Conservation (phyloP, 2,329 filamentous ascomycete genomes). For the Colletotrichum sp. region DNA sequence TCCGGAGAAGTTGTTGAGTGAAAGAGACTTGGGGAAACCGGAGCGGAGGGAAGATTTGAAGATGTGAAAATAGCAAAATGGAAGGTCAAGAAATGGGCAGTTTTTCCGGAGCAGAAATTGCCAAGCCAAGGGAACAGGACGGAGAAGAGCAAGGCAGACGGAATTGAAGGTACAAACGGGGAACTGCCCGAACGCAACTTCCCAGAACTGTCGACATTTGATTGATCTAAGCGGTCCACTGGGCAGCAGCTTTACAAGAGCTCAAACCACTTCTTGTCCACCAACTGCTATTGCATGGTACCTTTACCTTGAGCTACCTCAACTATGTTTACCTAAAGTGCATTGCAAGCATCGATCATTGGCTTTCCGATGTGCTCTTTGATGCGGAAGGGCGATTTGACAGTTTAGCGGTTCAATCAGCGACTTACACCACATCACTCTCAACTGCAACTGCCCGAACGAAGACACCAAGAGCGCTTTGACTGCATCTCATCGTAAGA, state of each 20-base stretch:
- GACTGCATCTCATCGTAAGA: neutral
- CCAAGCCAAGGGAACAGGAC: neutral
- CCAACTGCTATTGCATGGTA: neutral
- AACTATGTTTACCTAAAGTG: neutral
- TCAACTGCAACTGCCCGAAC: neutral
- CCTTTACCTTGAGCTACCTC: neutral
- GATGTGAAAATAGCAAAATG: neutral
- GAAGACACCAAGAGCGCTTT: neutral
- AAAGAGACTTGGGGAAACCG: neutral
- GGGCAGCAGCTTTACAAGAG: neutral
- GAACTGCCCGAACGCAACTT: neutral
- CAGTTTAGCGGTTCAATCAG: neutral
- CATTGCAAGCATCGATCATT: neutral
- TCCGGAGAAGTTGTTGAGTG: neutral
- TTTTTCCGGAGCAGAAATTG: slow-evolving; percentile 4
- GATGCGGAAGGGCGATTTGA: neutral
- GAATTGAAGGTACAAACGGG: neutral
- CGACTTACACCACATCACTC: neutral
- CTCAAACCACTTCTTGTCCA: neutral
- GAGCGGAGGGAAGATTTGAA: neutral
- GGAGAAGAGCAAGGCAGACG: neutral
- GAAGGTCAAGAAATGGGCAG: neutral
- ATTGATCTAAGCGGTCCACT: neutral
- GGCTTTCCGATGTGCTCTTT: neutral
- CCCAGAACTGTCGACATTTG: neutral